These are phyloP conservation scores for Tricholoma flavovirens DNA, from an alignment of 768 basidiomycete species.

Conservation along the genomic window DNA sequence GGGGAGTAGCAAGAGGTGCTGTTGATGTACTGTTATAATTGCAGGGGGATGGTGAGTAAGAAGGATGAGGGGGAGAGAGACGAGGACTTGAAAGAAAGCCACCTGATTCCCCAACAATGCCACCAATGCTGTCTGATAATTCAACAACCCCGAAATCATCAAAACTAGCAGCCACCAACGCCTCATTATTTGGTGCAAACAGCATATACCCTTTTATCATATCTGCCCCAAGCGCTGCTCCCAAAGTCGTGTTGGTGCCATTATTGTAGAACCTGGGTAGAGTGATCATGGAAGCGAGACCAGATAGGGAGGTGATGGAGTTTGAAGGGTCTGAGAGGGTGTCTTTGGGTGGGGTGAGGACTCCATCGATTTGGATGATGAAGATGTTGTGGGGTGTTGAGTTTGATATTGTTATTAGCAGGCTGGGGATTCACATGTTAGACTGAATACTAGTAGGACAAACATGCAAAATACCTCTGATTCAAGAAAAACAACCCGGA, in stretches of 20 bases:
- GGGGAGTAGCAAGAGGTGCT: constrained; percentile 64
- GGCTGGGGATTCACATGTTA: background rate
- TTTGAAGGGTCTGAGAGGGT: constrained; percentile 29
- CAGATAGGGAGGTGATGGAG: constrained; percentile 37
- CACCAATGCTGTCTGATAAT: constrained; percentile 41
- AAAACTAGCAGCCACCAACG: constrained; percentile 32
- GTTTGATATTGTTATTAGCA: no score
- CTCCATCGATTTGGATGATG: no score
- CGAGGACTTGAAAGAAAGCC: constrained; percentile 13
- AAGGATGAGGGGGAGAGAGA: background rate
- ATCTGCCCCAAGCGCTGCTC: constrained; percentile 27
- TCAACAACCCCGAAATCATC: constrained; percentile 25
- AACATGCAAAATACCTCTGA: no score
- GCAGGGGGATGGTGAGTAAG: no score
- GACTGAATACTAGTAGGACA: no score
- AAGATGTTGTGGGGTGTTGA: constrained; percentile 20
- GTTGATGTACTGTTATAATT: constrained; percentile 67
- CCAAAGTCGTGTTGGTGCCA: constrained; percentile 33
- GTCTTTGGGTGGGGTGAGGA: constrained; percentile 11
- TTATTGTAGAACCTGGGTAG: constrained; percentile 18
- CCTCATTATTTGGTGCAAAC: constrained; percentile 58
- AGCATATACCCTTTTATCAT: constrained; percentile 52
- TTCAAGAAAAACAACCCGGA: no score
- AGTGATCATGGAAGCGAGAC: constrained; percentile 4
- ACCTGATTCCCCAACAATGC: constrained; percentile 58